A percentile compares a stretch with the other conserved stretches of the same genome.
Conservation (phyloP, 1,284 basidiomycete species). For the Rhodotorula sp. region DNA sequence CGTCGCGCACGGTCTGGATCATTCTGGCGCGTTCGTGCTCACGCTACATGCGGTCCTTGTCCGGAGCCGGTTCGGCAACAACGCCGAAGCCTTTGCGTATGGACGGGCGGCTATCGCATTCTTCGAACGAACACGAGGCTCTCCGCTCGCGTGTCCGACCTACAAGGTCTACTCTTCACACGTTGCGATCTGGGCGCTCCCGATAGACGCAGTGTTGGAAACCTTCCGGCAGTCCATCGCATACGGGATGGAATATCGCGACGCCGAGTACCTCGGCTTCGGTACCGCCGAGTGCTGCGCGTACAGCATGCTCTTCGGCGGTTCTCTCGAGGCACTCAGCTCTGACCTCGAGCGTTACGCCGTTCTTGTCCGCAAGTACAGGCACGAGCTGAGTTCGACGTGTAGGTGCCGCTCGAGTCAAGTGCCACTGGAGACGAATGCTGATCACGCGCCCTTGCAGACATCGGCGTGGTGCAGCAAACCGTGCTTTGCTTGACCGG, state of each 20-base stretch:
- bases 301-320: slow-evolving; percentile 12
- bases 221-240: slow-evolving; percentile 21
- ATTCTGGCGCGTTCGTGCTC: slow-evolving; percentile 33
- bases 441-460: slow-evolving; percentile 1
- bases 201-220: slow-evolving; percentile 20
- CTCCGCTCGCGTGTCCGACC: slow-evolving; percentile 35
- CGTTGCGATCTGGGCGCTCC: slow-evolving; percentile 25
- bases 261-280: slow-evolving; percentile 38
- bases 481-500: slow-evolving; percentile 23
- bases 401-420: neutral
- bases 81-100: slow-evolving; percentile 15
- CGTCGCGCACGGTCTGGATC: slow-evolving; percentile 27
- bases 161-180: slow-evolving; percentile 38
- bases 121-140: slow-evolving; percentile 30
- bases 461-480: slow-evolving; percentile 34
- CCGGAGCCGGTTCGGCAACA: slow-evolving; percentile 12
- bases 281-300: slow-evolving; percentile 29
- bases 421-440: neutral
- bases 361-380: slow-evolving; percentile 38
- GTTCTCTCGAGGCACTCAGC: slow-evolving; percentile 22
- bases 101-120: slow-evolving; percentile 30
- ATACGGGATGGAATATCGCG: slow-evolving; percentile 33
- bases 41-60: slow-evolving; percentile 37
- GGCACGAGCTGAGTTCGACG: slow-evolving; percentile 35
- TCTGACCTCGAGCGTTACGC: slow-evolving; percentile 36